Percentiles rank a stretch among this genome's conserved stretches.
These are phyloP conservation scores for Emydomyces testavorans DNA, from an alignment of 2,329 filamentous ascomycete species.

Conservation along the genomic window DNA sequence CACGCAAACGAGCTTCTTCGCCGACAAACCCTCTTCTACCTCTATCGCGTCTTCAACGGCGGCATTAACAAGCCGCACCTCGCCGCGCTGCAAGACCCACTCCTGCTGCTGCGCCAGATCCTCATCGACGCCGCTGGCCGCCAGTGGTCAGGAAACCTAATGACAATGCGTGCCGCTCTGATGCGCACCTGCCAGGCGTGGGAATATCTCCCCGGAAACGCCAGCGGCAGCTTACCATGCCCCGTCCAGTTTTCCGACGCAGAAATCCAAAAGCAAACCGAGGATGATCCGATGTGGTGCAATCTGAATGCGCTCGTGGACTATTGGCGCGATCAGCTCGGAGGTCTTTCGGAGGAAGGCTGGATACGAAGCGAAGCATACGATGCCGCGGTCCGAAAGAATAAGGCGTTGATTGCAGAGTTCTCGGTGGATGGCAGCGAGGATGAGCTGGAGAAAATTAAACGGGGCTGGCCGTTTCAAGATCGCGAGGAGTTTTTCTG, in stretches of 20 bases:
- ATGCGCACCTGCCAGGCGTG: constrained; percentile 13
- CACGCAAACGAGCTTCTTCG: constrained; percentile 13
- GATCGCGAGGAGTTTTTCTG: constrained; percentile 14
- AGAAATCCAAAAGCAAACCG: constrained; percentile 11
- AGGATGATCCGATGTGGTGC: constrained; percentile 13
- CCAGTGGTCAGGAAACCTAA: constrained; percentile 12
- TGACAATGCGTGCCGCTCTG: constrained; percentile 10
- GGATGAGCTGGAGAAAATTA: constrained; percentile 12
- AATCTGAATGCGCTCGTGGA: constrained; percentile 9
- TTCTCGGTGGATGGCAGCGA: constrained; percentile 3
- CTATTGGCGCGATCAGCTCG: constrained; percentile 13
- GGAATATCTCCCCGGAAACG: not conserved
- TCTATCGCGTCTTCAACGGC: constrained; percentile 16
- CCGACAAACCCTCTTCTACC: constrained; percentile 11
- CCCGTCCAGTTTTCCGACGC: constrained; percentile 11
- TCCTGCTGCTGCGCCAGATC: constrained; percentile 7
- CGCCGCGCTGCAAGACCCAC: constrained; percentile 3
- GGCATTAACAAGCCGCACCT: constrained; percentile 13
- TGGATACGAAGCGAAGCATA: constrained; percentile 13
- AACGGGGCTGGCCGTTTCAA: constrained; percentile 14
- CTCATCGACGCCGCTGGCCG: constrained; percentile 12
- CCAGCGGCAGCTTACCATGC: not conserved
- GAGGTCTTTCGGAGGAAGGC: constrained; percentile 14
- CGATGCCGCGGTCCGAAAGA: constrained; percentile 7
- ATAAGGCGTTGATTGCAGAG: constrained; percentile 8